phyloP scores from a whole-genome alignment of 1,284 basidiomycete genomes.

The Puccinia hordei region DNA sequence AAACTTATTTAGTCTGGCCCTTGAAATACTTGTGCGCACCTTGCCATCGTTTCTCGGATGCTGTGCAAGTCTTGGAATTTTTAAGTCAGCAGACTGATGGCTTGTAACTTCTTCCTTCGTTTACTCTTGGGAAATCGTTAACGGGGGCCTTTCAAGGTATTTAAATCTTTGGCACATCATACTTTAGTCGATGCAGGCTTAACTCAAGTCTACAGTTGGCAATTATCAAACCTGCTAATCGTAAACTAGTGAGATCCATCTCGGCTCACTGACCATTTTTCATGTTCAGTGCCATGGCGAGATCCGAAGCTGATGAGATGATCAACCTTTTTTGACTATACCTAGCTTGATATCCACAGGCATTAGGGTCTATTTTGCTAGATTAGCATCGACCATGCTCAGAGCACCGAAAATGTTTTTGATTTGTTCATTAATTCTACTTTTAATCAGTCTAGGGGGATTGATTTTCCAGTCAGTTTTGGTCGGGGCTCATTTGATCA shows the following conservation, averaged over 20 bases:
- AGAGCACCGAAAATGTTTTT: conserved; percentile 37
- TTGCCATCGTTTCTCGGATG: background rate
- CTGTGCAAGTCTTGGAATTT: background rate
- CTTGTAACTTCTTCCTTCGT: background rate
- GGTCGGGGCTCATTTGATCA: background rate
- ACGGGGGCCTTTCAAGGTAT: conserved; percentile 17
- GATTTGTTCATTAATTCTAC: conserved; percentile 21
- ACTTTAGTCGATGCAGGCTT: conserved; percentile 24
- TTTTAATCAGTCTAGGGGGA: conserved; percentile 11
- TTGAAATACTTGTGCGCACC: conserved; percentile 34
- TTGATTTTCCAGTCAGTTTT: conserved; percentile 25
- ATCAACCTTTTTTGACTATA: background rate
- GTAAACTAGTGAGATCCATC: conserved; percentile 33
- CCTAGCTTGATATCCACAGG: conserved; percentile 32
- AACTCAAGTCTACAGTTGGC: conserved; percentile 33
- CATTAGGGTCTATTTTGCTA: conserved; percentile 41
- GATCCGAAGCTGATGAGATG: background rate
- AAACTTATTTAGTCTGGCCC: conserved; percentile 25
- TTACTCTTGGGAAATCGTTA: background rate
- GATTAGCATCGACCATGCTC: conserved; percentile 48
- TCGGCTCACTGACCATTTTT: background rate
- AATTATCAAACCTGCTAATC: conserved; percentile 17
- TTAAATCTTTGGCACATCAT: conserved; percentile 41
- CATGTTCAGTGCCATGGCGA: background rate
- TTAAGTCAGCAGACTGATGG: background rate